Evolutionary conservation across 1,284 basidiomycete genomes (phyloP).

Genomic region (Termitomyces sp.): DNA sequence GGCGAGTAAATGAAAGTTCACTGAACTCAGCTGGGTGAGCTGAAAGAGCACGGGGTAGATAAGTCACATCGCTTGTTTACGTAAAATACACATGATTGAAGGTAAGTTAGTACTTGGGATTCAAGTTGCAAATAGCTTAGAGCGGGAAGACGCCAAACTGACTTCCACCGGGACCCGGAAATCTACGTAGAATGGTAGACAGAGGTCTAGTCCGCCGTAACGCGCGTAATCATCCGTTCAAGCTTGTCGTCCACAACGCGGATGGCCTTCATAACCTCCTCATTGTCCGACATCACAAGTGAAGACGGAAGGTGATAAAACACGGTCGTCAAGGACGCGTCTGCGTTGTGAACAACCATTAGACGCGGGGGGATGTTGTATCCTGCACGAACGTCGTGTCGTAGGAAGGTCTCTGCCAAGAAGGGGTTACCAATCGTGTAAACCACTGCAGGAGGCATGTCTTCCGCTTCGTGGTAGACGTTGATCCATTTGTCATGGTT

Average conservation of each 20-base stretch:
- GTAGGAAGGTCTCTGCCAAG: conserved; percentile 43
- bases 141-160: background rate
- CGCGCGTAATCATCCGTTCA: conserved; percentile 34
- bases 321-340: conserved; percentile 35
- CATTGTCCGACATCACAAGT: conserved; percentile 14
- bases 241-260: conserved; percentile 40
- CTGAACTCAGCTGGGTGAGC: background rate
- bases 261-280: conserved; percentile 31
- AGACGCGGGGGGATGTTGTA: conserved; percentile 45
- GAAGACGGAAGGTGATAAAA: conserved; percentile 47
- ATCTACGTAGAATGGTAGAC: background rate
- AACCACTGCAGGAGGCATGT: conserved; percentile 29
- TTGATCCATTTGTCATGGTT: conserved; percentile 38
- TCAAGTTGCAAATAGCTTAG: background rate
- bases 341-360: conserved; percentile 38
- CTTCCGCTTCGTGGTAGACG: conserved; percentile 25
- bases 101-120: too few species aligned
- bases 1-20: background rate
- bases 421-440: conserved; percentile 54
- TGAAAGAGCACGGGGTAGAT: background rate
- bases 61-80: too few species aligned
- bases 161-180: background rate
- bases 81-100: background rate
- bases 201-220: conserved; percentile 18
- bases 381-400: conserved; percentile 37